Evolutionary conservation across 345 rosid genomes (phyloP).

Genomic region (Xanthoceras sorbifolium): DNA sequence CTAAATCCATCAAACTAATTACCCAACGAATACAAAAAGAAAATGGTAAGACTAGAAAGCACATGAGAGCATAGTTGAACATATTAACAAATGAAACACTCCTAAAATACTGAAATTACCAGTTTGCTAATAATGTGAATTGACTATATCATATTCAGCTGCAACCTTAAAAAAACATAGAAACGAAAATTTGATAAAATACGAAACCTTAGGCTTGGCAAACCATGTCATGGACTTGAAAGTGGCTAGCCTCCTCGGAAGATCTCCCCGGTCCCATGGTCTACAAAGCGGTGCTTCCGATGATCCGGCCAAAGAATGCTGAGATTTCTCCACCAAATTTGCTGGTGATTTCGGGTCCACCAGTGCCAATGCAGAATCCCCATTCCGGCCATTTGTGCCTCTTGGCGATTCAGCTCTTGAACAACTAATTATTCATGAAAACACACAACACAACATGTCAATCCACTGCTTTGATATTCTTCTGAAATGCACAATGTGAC

Average conservation of each 20-base stretch:
- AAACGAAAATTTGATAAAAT: not conserved
- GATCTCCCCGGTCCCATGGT: constrained; percentile 94
- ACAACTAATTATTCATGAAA: constrained; percentile 31
- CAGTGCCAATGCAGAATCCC: constrained; percentile 50
- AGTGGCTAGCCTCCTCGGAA: constrained; percentile 78
- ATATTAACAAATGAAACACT: not conserved
- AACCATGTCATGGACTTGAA: constrained; percentile 99
- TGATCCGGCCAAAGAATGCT: no score
- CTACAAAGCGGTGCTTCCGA: constrained; percentile 63
- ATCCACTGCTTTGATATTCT: not conserved
- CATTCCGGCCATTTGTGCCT: constrained; percentile 60
- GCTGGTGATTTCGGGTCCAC: constrained; percentile 45
- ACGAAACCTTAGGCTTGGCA: constrained; percentile 78
- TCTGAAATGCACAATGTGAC: not conserved
- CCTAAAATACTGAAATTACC: not conserved
- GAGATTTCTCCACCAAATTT: constrained; percentile 32
- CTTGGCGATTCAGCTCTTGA: constrained; percentile 40
- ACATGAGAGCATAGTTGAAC: not conserved
- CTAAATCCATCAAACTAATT: no score
- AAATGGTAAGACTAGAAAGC: no score
- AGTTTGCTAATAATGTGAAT: not conserved
- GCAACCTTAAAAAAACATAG: not conserved
- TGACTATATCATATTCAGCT: not conserved
- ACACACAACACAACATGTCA: not conserved
- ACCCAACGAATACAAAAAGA: not conserved